Base-by-base conservation (phyloP, 1,284 basidiomycete genomes). In the Ustilago sp. region DNA sequence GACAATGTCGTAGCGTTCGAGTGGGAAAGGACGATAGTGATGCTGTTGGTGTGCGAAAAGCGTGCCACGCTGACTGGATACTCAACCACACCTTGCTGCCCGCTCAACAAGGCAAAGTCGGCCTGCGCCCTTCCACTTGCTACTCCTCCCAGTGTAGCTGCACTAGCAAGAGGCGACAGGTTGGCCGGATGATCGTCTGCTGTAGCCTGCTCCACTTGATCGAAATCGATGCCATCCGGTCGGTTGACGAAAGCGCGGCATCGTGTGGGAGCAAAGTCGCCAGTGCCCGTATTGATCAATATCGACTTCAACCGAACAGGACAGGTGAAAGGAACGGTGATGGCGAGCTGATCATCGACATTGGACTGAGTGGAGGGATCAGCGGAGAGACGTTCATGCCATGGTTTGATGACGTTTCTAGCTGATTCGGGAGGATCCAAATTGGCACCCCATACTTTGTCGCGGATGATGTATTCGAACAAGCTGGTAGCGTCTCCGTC, bases 291-390 rank as follows among this genome's bases (percentile, higher is more conserved):
- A 55, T 83, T 80, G 38, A 85, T 65, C 19, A 85, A 67, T 48
- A 85, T 83, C 3, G 76, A 80, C 35, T 83, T 83, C 45, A 85
- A 62, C 7, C 80, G 61, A n/a, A 84, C 83, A 0, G 80, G 82
- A 35, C 72, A 77, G 15, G 79, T 81, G 59, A 85, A 85, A 12
- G 84, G 84, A 4, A 85, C 72, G 31, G 75, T 84, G 70, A 85
- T 77, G 60, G 83, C 82, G 54, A 85, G 80, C 73, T 83, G 80
- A 63, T 84, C 83, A 56, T 85, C 83, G 36, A 83, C 83, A 47
- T 80, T 80, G 61, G 81, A 83, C 65, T 85, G 82, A 5, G 77
- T 74, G 41, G 56, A 83, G n/a, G 59, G 65, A 0, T 72, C 63
- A 7, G 76, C 56, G 8, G 78, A 66, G 19, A 78, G 63, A 19